Base-by-base conservation (phyloP, 768 basidiomycete species). In the Auricularia heimuer region DNA sequence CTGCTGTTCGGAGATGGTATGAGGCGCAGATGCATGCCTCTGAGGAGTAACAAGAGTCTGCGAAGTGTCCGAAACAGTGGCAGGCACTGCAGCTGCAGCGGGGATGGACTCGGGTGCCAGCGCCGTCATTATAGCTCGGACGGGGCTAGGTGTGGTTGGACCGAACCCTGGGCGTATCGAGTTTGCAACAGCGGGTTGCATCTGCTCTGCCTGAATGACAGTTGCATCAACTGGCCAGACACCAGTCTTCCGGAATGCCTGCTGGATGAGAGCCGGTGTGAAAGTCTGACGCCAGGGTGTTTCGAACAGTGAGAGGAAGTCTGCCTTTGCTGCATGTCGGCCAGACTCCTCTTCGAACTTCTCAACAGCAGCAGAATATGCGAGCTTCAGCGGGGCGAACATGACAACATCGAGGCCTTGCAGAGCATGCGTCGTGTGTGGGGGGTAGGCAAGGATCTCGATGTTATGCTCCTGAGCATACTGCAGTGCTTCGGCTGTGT, bases 391-490 rank as follows among this genome's bases (percentile, higher is more conserved):
- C 3, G 68, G 44, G 2, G 64, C 62, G 42, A 78, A 79, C 29
- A 74, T 70, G 3, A 76, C 77, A 44, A 82, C 73, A 67, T 82
- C 79, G 29, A 80, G 75, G 0, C 77, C 78, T 66, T 82, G 81
- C 58, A 77, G 79, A 42, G 78, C 65, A 66, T 83, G 82, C 0
- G 78, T 82, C 3, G 69, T 64, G 66, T 83, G 80, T 21, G 80
- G 68, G 78, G n/a, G 81, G 70, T 82, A 82, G 65, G 77, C 79
- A 0, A 82, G 66, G 3, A 82, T 68, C 24, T 73, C 65, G n/a
- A 83, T 82, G 1, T 73, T 70, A 65, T 80, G 63, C 0, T 69
- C 61, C 1, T 68, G 62, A 0, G 78, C 77, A 70, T 78, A 78
- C 11, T 73, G 63, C 18, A 83, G 75, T 64, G 82, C 79, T 4